These are phyloP conservation scores for Trypanosoma cruzi DNA, from an alignment of 208 protist species.

Conservation along the genomic window DNA sequence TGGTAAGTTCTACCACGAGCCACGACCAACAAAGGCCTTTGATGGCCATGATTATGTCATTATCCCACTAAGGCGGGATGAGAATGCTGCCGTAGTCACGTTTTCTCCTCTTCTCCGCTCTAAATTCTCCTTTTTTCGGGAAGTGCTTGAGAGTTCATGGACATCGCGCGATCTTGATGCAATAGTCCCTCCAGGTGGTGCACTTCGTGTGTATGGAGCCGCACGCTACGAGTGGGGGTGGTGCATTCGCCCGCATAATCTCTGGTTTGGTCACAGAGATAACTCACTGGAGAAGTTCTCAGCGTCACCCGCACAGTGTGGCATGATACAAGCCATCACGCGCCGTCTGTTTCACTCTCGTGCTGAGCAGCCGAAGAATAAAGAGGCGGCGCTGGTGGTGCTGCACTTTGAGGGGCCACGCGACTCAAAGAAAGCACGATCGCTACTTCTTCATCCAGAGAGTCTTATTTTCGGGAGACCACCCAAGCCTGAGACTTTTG, in stretches of 20 bases:
- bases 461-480: slow-evolving; percentile 61
- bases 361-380: neutral
- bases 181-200: slow-evolving; percentile 54
- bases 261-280: slow-evolving; percentile 65
- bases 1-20: slow-evolving; percentile 64
- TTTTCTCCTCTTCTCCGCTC: slow-evolving; percentile 77
- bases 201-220: slow-evolving; percentile 76
- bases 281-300: slow-evolving; percentile 34
- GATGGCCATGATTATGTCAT: slow-evolving; percentile 92
- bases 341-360: neutral
- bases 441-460: slow-evolving; percentile 76
- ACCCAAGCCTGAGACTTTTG: slow-evolving; percentile 65
- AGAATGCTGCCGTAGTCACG: slow-evolving; percentile 60
- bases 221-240: slow-evolving; percentile 88
- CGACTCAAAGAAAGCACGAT: slow-evolving; percentile 59
- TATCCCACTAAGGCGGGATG: slow-evolving; percentile 73
- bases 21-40: slow-evolving; percentile 59
- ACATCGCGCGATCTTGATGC: slow-evolving; percentile 81
- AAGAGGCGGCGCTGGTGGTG: slow-evolving; percentile 76
- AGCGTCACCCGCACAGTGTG: too few species aligned
- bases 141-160: slow-evolving; percentile 75
- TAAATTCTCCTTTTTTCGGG: slow-evolving; percentile 41
- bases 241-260: slow-evolving; percentile 62
- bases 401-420: slow-evolving; percentile 88
- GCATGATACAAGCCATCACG: neutral